phyloP scores from a whole-genome alignment of 192 early-diverging fungal genomes.

The Coemansia sp. region DNA sequence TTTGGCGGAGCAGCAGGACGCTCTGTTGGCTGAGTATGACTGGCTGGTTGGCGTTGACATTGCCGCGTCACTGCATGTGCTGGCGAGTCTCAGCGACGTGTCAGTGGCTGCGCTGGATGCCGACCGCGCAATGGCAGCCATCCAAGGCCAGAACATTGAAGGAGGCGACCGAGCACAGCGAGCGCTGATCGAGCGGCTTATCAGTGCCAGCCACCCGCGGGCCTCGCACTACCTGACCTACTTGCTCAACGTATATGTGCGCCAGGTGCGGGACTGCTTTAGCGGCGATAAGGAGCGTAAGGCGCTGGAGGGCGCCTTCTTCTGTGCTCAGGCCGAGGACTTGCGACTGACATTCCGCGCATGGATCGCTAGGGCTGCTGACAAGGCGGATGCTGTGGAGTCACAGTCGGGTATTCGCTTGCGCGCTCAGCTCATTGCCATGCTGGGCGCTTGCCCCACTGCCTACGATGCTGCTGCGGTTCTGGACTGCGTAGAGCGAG shows the following conservation, averaged over 20 bases:
- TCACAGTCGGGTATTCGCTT: slow-evolving; percentile 3
- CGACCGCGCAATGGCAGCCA: slow-evolving; percentile 15
- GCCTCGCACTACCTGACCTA: slow-evolving; percentile 47
- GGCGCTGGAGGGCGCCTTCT: slow-evolving; percentile 15
- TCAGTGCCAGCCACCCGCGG: slow-evolving; percentile 19
- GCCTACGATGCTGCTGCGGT: slow-evolving; percentile 21
- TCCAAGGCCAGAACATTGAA: slow-evolving; percentile 1
- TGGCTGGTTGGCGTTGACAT: slow-evolving; percentile 26
- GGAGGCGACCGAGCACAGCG: slow-evolving; percentile 25
- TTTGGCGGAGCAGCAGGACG: slow-evolving; percentile 14
- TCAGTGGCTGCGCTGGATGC: slow-evolving; percentile 32
- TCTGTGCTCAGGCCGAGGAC: slow-evolving; percentile 32
- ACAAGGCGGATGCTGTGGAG: not conserved
- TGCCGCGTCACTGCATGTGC: slow-evolving; percentile 19
- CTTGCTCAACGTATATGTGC: slow-evolving; percentile 41
- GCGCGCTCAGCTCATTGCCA: slow-evolving; percentile 22
- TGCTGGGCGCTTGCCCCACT: slow-evolving; percentile 11
- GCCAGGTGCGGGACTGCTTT: slow-evolving; percentile 32
- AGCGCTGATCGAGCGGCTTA: slow-evolving; percentile 43
- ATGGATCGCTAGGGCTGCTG: not conserved
- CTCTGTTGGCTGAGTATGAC: slow-evolving; percentile 21
- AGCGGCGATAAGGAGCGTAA: not conserved
- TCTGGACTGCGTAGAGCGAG: slow-evolving; percentile 18
- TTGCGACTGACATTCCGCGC: slow-evolving; percentile 32
- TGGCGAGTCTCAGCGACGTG: slow-evolving; percentile 11